These are phyloP conservation scores for Chalciporus sp. DNA, from an alignment of 1,284 basidiomycete genomes.

Conservation along the genomic window DNA sequence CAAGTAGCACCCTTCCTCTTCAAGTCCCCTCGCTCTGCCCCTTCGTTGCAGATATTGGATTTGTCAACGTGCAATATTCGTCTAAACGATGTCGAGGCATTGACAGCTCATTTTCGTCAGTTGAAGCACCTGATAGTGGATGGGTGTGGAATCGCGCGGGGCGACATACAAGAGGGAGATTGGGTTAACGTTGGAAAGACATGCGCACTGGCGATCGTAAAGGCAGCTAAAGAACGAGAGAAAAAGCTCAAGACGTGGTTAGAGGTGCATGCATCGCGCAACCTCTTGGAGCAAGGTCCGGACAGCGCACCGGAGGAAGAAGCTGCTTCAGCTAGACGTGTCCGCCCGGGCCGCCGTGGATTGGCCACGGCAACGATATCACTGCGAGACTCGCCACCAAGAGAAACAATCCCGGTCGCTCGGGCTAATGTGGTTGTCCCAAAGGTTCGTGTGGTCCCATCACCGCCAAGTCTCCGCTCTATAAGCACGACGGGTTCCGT, in stretches of 20 bases:
- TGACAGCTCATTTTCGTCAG: constrained; percentile 47
- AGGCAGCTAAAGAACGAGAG: constrained; percentile 57
- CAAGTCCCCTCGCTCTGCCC: constrained; percentile 37
- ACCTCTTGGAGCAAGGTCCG: background rate
- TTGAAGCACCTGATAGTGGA: constrained; percentile 59
- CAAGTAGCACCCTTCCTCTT: constrained; percentile 49
- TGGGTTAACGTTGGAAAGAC: constrained; percentile 59
- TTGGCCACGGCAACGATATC: constrained; percentile 60
- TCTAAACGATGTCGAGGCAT: constrained; percentile 49
- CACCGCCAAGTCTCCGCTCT: constrained; percentile 40
- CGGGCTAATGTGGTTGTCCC: constrained; percentile 14
- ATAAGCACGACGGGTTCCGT: constrained; percentile 42
- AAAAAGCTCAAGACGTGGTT: constrained; percentile 56
- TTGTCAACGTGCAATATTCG: constrained; percentile 58
- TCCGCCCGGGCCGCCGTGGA: constrained; percentile 50
- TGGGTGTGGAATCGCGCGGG: constrained; percentile 48
- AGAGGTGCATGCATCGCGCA: constrained; percentile 33
- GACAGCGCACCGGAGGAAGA: constrained; percentile 1
- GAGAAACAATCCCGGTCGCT: constrained; percentile 5
- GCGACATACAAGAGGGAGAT: constrained; percentile 42
- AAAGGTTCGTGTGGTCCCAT: constrained; percentile 48
- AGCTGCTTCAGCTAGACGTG: constrained; percentile 12
- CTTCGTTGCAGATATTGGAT: constrained; percentile 54
- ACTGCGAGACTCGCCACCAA: constrained; percentile 39
- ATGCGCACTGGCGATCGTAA: constrained; percentile 56